phyloP scores from a whole-genome alignment of 2,329 filamentous ascomycete species.

The Calonectria pseudoturangicola region DNA sequence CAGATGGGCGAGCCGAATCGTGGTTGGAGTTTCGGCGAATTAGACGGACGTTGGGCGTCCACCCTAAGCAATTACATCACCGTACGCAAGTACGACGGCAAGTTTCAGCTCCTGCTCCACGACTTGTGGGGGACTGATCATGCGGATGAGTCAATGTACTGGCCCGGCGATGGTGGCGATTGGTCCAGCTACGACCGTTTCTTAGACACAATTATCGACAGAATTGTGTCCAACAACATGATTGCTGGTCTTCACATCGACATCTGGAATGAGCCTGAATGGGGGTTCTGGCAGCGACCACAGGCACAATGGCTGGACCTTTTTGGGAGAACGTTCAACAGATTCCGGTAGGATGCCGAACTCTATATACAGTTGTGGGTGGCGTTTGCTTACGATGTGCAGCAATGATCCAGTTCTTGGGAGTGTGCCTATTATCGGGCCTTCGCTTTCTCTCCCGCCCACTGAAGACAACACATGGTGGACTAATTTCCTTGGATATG shows the following conservation, averaged over 20 bases:
- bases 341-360: background rate
- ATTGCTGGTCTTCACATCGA: slow-evolving; percentile 8
- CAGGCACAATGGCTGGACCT: slow-evolving; percentile 12
- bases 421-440: background rate
- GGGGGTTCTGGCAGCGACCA: slow-evolving; percentile 16
- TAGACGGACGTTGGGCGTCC: slow-evolving; percentile 11
- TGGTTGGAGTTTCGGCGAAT: slow-evolving; percentile 2
- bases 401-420: slow-evolving; percentile 9
- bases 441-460: slow-evolving; percentile 19
- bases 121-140: slow-evolving; percentile 18
- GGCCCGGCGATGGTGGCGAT: slow-evolving; percentile 12
- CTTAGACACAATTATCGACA: background rate
- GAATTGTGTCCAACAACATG: slow-evolving; percentile 17
- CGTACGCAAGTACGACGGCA: slow-evolving; percentile 16
- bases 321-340: slow-evolving; percentile 11
- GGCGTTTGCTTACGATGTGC: background rate
- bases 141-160: slow-evolving; percentile 5
- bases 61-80: slow-evolving; percentile 16
- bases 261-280: slow-evolving; percentile 22
- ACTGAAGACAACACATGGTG: slow-evolving; percentile 16
- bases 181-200: slow-evolving; percentile 11
- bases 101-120: slow-evolving; percentile 20
- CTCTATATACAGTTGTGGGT: background rate
- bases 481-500: slow-evolving; percentile 15
- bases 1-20: slow-evolving; percentile 11